These are phyloP conservation scores for Fusarium nisikadoi DNA, from an alignment of 2,329 filamentous ascomycete genomes.

Conservation along the genomic window DNA sequence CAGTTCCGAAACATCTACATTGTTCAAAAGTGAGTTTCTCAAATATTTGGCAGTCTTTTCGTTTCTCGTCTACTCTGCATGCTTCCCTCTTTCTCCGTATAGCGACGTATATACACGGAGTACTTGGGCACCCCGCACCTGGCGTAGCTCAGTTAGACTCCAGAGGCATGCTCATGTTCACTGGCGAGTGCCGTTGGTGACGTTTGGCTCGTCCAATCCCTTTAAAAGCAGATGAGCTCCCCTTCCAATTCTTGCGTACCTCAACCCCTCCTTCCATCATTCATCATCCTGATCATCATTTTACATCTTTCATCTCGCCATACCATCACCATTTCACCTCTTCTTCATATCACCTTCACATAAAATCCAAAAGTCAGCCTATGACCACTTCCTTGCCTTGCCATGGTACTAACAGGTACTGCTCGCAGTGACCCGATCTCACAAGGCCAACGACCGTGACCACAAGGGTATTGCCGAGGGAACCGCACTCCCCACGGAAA, in stretches of 20 bases:
- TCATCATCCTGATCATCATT: conserved; percentile 19
- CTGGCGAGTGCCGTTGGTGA: conserved; percentile 35
- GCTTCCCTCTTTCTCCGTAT: conserved; percentile 17
- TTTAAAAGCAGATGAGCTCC: conserved; percentile 41
- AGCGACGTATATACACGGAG: conserved; percentile 32
- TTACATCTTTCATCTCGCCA: conserved; percentile 12
- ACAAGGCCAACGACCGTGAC: conserved; percentile 95
- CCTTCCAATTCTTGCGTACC: conserved; percentile 8
- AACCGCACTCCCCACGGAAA: conserved; percentile 73
- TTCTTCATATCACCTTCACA: not conserved
- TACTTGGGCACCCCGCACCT: conserved; percentile 37
- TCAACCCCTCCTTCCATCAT: conserved; percentile 38
- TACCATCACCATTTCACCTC: not conserved
- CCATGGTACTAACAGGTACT: conserved; percentile 22
- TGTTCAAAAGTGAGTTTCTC: conserved; percentile 33
- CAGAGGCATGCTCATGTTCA: conserved; percentile 12
- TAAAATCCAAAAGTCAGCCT: conserved; percentile 36
- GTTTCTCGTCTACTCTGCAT: not conserved
- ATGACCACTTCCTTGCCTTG: not conserved
- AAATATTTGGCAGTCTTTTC: not conserved
- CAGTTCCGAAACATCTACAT: conserved; percentile 5
- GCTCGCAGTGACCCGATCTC: conserved; percentile 89
- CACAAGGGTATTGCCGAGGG: conserved; percentile 83
- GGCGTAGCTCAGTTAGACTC: conserved; percentile 4
- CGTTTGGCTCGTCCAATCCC: conserved; percentile 34